A percentile compares a stretch with the other conserved stretches of the same genome.
Evolutionary conservation across 805 yeast genomes (phyloP).

Genomic region (Candida maesae): DNA sequence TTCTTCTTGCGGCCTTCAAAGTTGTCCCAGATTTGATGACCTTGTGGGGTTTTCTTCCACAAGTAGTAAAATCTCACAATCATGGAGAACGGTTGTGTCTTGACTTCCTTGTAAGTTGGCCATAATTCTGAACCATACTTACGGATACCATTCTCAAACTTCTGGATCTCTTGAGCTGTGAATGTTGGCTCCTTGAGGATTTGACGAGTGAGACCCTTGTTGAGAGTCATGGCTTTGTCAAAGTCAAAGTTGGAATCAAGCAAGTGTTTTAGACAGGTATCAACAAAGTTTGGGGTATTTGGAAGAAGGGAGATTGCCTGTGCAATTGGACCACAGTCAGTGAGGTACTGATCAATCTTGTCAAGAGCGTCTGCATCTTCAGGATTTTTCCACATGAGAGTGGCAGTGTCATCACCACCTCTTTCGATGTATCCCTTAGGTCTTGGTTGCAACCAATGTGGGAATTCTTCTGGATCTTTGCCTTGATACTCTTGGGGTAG

Average conservation of each 20-base stretch:
- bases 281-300: constrained; percentile 78
- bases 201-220: constrained; percentile 48
- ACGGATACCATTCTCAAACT: constrained; percentile 73
- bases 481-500: constrained; percentile 46
- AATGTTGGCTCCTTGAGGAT: constrained; percentile 76
- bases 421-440: constrained; percentile 83
- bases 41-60: constrained; percentile 85
- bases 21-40: constrained; percentile 78
- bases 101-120: constrained; percentile 69
- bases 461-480: constrained; percentile 44
- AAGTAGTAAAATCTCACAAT: constrained; percentile 82
- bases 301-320: constrained; percentile 48
- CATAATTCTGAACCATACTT: constrained; percentile 75
- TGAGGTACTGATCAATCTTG: constrained; percentile 51
- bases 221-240: constrained; percentile 43
- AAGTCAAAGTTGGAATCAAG: constrained; percentile 50
- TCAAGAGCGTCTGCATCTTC: constrained; percentile 23
- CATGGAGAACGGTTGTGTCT: constrained; percentile 69
- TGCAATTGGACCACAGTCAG: constrained; percentile 55
- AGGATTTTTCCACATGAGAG: constrained; percentile 63
- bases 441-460: constrained; percentile 73
- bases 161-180: constrained; percentile 52
- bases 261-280: constrained; percentile 58
- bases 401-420: constrained; percentile 66
- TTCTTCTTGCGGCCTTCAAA: constrained; percentile 71